Conservation (phyloP, 306 rosid species). For the Myrica gale region DNA sequence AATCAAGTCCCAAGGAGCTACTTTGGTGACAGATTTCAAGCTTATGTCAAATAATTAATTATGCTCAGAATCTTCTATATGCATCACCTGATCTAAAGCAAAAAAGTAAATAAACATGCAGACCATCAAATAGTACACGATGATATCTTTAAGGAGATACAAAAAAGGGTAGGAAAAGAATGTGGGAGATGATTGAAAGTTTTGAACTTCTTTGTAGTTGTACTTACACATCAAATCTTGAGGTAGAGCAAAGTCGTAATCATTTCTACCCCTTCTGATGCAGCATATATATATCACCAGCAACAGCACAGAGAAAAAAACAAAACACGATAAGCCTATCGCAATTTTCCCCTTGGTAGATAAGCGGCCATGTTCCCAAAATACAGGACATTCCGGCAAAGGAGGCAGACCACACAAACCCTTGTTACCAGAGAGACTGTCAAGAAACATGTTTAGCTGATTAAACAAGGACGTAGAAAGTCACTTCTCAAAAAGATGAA, state of each 20-base stretch:
- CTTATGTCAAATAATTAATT: neutral
- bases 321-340: conserved; percentile 54
- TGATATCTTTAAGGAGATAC: neutral
- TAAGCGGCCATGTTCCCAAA: conserved; percentile 81
- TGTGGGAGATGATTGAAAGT: conserved; percentile 7
- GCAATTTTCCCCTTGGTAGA: conserved; percentile 77
- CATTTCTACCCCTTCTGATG: conserved; percentile 73
- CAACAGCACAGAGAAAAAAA: conserved; percentile 56
- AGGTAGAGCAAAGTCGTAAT: conserved; percentile 87
- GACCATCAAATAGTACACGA: neutral
- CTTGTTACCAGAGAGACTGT: conserved; percentile 77
- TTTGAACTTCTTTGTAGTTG: conserved; percentile 21
- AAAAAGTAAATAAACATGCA: neutral
- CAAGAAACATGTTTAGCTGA: conserved; percentile 4
- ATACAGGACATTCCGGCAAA: conserved; percentile 69
- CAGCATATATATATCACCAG: conserved; percentile 55
- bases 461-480: neutral
- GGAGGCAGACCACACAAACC: conserved; percentile 85
- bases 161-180: neutral
- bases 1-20: neutral
- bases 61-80: neutral
- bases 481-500: too few species aligned
- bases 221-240: conserved; percentile 83
- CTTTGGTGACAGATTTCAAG: neutral
- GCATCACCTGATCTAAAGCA: neutral